A percentile compares a stretch with the other conserved stretches of the same genome.
phyloP scores from a whole-genome alignment of 352 stramenopile genomes.

The Globisporangium cederbergense region DNA sequence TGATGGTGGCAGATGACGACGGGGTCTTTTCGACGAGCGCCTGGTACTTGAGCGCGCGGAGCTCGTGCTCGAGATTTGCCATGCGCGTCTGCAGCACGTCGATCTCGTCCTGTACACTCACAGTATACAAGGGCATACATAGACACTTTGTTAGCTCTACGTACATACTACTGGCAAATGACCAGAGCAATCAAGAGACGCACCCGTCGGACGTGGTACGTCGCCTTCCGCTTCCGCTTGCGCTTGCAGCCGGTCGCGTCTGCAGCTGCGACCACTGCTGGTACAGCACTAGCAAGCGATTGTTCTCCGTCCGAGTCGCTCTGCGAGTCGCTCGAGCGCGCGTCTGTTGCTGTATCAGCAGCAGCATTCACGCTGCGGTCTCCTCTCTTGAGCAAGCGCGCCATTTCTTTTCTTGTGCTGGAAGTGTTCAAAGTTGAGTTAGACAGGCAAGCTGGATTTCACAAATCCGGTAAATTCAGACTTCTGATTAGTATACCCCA shows the following conservation, averaged over 20 bases:
- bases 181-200: not conserved
- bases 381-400: not conserved
- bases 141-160: not conserved
- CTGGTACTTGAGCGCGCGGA: constrained; percentile 16
- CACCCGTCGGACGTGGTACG: constrained; percentile 13
- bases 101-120: constrained; percentile 10
- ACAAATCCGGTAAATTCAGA: no score
- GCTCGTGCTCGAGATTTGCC: constrained; percentile 9
- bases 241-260: not conserved
- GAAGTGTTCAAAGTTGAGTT: no score
- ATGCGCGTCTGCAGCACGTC: constrained; percentile 5
- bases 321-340: not conserved
- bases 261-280: no score
- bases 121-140: not conserved
- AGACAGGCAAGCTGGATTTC: no score
- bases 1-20: not conserved
- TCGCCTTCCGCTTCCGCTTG: constrained; percentile 5
- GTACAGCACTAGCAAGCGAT: not conserved
- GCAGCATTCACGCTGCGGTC: not conserved
- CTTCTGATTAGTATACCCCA: no score
- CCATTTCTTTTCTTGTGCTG: not conserved
- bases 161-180: no score
- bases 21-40: not conserved
- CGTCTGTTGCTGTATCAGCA: not conserved
- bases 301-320: constrained; percentile 9